phyloP scores from a whole-genome alignment of 2,329 filamentous ascomycete species.

The Calycina marina region DNA sequence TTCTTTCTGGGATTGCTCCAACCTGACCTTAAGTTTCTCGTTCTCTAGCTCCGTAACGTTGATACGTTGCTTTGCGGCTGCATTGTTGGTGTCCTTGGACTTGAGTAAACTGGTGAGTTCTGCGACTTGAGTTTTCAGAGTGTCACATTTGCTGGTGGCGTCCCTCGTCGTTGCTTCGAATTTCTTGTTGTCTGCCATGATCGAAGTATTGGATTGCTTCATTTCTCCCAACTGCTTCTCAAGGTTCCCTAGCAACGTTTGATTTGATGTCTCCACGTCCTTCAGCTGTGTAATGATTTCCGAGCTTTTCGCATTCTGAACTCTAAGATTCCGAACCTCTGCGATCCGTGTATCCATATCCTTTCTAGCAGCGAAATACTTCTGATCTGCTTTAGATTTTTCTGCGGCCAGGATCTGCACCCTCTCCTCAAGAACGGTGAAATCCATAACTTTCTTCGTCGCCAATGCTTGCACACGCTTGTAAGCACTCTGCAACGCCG shows the following conservation, averaged over 20 bases:
- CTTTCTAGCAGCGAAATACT: slow-evolving; percentile 93
- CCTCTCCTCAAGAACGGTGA: slow-evolving; percentile 62
- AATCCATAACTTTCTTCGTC: slow-evolving; percentile 74
- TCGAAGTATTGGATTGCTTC: slow-evolving; percentile 59
- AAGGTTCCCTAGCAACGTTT: slow-evolving; percentile 63
- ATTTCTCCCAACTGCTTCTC: slow-evolving; percentile 84
- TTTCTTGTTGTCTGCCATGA: slow-evolving; percentile 58
- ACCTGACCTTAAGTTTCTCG: slow-evolving; percentile 62
- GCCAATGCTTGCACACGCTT: slow-evolving; percentile 77
- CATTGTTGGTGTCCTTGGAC: slow-evolving; percentile 52
- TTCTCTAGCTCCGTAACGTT: slow-evolving; percentile 57
- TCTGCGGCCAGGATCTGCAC: slow-evolving; percentile 62
- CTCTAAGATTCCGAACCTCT: slow-evolving; percentile 65
- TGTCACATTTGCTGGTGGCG: slow-evolving; percentile 52
- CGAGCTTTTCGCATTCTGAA: slow-evolving; percentile 77
- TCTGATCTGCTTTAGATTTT: slow-evolving; percentile 93
- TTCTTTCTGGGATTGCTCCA: slow-evolving; percentile 69
- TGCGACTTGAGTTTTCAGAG: slow-evolving; percentile 57
- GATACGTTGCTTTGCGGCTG: slow-evolving; percentile 38
- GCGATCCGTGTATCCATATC: slow-evolving; percentile 73
- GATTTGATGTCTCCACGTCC: slow-evolving; percentile 68
- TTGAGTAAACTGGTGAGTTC: slow-evolving; percentile 64
- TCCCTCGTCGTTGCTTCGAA: slow-evolving; percentile 62
- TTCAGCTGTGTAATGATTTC: slow-evolving; percentile 91
- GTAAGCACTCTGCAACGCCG: slow-evolving; percentile 80